phyloP scores from a whole-genome alignment of 345 rosid species.

The Eucalyptus marginata region DNA sequence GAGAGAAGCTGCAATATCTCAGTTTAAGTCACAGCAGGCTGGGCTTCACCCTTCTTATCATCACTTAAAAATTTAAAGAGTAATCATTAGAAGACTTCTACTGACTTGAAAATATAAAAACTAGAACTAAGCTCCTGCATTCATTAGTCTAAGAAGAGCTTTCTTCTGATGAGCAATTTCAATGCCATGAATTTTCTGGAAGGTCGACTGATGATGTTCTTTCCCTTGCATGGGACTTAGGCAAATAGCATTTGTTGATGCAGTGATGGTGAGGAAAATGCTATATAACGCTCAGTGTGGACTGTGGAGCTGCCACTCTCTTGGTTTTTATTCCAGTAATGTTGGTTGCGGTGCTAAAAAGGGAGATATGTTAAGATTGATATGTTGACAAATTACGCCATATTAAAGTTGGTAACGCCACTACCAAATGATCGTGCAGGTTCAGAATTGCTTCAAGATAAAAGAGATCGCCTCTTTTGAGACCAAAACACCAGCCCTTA shows the following conservation, averaged over 20 bases:
- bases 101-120: not conserved
- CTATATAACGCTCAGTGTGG: not conserved
- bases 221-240: not conserved
- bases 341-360: not conserved
- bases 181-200: not conserved
- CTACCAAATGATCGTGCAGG: constrained; percentile 19
- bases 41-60: not conserved
- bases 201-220: not conserved
- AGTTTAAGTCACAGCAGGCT: not conserved
- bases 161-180: not conserved
- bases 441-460: constrained; percentile 35
- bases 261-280: not conserved
- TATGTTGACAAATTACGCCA: not conserved
- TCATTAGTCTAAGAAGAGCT: not conserved
- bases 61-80: not conserved
- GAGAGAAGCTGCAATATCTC: not conserved
- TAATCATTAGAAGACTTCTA: not conserved
- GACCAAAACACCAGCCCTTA: constrained; percentile 8
- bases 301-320: not conserved
- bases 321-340: not conserved
- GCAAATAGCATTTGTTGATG: not conserved
- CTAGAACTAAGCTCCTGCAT: not conserved
- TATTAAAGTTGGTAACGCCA: not conserved
- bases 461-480: constrained; percentile 6
- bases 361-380: not conserved